Evolutionary conservation across 495 filamentous ascomycete genomes (phyloP).

Genomic region (Clavariopsis aquatica): DNA sequence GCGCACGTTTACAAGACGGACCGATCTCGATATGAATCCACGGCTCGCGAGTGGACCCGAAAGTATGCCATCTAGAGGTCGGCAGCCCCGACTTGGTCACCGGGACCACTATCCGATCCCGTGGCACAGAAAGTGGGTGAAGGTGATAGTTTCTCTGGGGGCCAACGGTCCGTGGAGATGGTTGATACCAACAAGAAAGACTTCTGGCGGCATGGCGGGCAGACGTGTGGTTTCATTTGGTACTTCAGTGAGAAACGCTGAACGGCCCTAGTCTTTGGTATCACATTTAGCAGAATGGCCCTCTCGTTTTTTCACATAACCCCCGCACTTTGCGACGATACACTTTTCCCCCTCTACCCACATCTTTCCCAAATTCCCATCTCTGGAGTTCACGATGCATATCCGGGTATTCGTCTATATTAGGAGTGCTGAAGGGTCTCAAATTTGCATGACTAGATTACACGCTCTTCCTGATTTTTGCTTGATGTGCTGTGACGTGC

Average conservation of each 20-base stretch:
- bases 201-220: slow-evolving; percentile 7
- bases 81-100: background rate
- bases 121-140: background rate
- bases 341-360: slow-evolving; percentile 18
- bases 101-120: background rate
- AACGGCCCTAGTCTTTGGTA: slow-evolving; percentile 17
- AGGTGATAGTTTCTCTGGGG: background rate
- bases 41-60: slow-evolving; percentile 95
- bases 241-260: slow-evolving; percentile 7
- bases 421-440: slow-evolving; percentile 6
- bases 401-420: slow-evolving; percentile 25
- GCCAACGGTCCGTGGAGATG: background rate
- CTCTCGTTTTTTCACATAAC: slow-evolving; percentile 12
- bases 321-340: slow-evolving; percentile 20
- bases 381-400: slow-evolving; percentile 23
- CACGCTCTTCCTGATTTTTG: background rate
- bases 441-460: slow-evolving; percentile 10
- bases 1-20: slow-evolving; percentile 99
- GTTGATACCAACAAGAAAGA: background rate
- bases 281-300: slow-evolving; percentile 23
- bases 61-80: slow-evolving; percentile 90
- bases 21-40: slow-evolving; percentile 89
- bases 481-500: background rate
- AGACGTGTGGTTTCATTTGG: slow-evolving; percentile 8
- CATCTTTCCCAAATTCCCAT: slow-evolving; percentile 5